Base-by-base conservation (phyloP, 2,329 filamentous ascomycete genomes). In the Monilinia vaccinii-corymbosi region DNA sequence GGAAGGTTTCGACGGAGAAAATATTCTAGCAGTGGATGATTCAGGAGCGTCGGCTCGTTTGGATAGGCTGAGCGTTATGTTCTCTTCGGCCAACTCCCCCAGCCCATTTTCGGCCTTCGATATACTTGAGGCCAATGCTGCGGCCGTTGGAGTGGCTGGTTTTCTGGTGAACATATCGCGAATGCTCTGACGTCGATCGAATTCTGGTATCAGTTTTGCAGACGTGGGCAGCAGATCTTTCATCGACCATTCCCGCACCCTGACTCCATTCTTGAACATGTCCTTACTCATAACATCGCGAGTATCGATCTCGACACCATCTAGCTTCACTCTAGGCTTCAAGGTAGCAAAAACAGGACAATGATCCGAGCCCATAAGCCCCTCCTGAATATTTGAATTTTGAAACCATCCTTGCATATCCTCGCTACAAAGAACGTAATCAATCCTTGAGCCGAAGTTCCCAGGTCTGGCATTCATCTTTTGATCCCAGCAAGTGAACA, bases 401-500 rank as follows among this genome's bases (percentile, higher is more conserved):
- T 76, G 78, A 68, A 96, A 88, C 91, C 92, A 97, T 56, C 81
- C 76, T 68, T 86, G 88, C 77, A 96, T 88, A 40, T 82, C 81
- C 45, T 86, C 78, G 65, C 85, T 94, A 71, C 91, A 96, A 4
- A 97, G 79, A 21, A 99, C 82, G 73, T 96, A 97, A 73, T 99
- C 94, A 67, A 97, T 97, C 40, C 94, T 84, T 58, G 89, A 88
- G 7, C 94, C 94, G 73, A 88, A 95, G 71, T 97, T 97, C 3
- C 89, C 91, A 3, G 93, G 93, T n/a, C 94, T 81, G n/a, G 90
- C 89, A 73, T 97, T 97, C 70, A 91, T 88, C 72, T 89, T 92
- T 55, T 90, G 92, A 64, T 97, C 91, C 93, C 93, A 97, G 72
- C 93, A 96, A 0, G 94, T 97, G 72, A 91, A 97, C 94, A 99